Percentiles rank a stretch among this genome's conserved stretches.
phyloP scores from a whole-genome alignment of 176 grass and related monocot species.

The Lolium rigidum region DNA sequence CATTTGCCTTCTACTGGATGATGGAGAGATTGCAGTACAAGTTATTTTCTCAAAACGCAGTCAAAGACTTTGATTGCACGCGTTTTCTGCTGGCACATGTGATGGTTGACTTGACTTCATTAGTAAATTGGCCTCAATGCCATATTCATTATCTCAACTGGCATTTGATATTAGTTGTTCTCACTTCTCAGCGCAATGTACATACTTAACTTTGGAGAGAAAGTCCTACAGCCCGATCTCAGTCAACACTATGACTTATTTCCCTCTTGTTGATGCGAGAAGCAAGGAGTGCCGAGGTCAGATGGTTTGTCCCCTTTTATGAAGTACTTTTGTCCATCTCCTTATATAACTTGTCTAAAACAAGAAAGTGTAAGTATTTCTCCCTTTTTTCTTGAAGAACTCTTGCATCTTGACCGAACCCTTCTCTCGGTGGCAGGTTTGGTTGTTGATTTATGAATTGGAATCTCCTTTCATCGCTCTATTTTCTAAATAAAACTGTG shows the following conservation, averaged over 20 bases:
- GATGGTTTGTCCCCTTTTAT: background rate
- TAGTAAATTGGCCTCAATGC: background rate
- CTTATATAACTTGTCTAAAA: background rate
- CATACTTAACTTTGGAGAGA: background rate
- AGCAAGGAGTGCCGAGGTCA: background rate
- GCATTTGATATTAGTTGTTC: background rate
- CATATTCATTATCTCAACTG: background rate
- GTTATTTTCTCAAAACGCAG: background rate
- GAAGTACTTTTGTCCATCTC: background rate
- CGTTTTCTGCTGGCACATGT: background rate
- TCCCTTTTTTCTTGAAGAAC: background rate
- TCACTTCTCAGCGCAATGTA: background rate
- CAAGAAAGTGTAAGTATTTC: background rate
- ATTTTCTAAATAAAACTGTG: background rate
- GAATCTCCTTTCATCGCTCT: background rate
- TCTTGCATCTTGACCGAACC: background rate
- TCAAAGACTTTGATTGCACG: background rate
- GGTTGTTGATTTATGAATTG: background rate
- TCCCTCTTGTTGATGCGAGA: background rate
- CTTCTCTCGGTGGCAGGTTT: background rate
- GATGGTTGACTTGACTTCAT: background rate
- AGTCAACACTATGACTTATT: background rate
- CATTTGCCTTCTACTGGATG: background rate
- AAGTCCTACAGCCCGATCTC: background rate
- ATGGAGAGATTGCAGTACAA: background rate